Percentiles rank a stretch among this genome's conserved stretches.
Conservation (phyloP, 441 rosid species). For the Metrosideros polymorpha region DNA sequence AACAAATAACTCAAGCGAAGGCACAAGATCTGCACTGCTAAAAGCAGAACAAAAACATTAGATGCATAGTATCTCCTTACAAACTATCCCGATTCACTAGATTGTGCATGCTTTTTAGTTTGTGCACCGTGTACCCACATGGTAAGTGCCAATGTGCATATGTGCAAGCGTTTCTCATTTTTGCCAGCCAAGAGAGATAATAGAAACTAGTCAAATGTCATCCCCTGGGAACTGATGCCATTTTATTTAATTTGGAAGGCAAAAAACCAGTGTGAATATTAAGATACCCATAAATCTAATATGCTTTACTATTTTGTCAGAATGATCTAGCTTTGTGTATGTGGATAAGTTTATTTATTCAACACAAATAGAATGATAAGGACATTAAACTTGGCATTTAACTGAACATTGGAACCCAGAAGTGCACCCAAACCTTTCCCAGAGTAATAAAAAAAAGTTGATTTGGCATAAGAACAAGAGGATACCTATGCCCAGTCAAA, state of each 20-base stretch:
- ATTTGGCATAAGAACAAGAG: background rate
- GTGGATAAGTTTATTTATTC: background rate
- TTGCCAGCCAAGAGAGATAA: background rate
- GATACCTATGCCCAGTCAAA: slow-evolving; percentile 80
- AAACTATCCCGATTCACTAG: background rate
- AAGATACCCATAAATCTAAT: background rate
- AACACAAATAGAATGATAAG: background rate
- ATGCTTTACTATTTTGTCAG: background rate
- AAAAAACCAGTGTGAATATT: background rate
- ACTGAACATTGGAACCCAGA: background rate
- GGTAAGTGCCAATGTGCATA: background rate
- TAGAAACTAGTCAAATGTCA: background rate
- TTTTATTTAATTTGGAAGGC: background rate
- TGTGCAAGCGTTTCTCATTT: background rate
- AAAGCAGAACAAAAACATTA: background rate
- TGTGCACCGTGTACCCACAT: background rate
- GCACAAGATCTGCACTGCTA: background rate
- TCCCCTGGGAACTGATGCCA: background rate
- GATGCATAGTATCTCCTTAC: background rate
- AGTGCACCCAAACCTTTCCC: background rate
- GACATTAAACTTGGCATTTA: background rate
- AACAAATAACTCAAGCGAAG: slow-evolving; percentile 11
- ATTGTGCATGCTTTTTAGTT: background rate
- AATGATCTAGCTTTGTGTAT: background rate
- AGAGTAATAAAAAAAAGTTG: background rate